phyloP scores from a whole-genome alignment of 441 rosid genomes.

The Erodium chrysanthum region DNA sequence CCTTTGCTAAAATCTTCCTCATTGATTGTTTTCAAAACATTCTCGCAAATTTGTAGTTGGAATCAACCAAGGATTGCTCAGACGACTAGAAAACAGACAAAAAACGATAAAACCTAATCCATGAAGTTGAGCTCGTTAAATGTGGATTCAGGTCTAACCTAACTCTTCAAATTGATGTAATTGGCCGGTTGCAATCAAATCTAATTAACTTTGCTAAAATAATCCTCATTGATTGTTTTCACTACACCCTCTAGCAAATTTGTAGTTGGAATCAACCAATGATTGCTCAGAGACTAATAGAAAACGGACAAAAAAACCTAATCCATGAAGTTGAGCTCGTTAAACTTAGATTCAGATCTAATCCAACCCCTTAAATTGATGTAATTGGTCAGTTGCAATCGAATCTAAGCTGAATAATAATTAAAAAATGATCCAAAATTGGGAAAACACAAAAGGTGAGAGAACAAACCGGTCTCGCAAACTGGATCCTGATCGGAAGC shows the following conservation, averaged over 20 bases:
- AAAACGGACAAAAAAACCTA: neutral
- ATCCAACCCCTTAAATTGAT: neutral
- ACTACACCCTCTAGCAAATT: no score
- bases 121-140: no score
- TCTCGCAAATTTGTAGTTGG: neutral
- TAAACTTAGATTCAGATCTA: neutral
- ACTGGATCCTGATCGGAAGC: conserved; percentile 56
- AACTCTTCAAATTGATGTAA: neutral
- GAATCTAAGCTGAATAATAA: neutral
- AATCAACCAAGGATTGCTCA: neutral
- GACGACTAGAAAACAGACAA: neutral
- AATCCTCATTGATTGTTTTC: no score
- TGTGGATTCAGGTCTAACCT: neutral
- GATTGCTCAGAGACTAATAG: no score
- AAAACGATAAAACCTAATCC: neutral
- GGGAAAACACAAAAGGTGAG: conserved; percentile 24
- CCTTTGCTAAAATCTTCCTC: neutral
- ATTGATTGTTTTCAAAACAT: neutral
- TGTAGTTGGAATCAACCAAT: no score
- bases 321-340: no score
- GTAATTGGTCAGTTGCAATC: neutral
- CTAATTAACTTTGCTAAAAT: no score
- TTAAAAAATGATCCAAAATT: neutral
- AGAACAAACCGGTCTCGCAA: conserved; percentile 86
- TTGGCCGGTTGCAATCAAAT: neutral